Evolutionary conservation across 345 rosid genomes (phyloP).

Genomic region (Salix dunnii): DNA sequence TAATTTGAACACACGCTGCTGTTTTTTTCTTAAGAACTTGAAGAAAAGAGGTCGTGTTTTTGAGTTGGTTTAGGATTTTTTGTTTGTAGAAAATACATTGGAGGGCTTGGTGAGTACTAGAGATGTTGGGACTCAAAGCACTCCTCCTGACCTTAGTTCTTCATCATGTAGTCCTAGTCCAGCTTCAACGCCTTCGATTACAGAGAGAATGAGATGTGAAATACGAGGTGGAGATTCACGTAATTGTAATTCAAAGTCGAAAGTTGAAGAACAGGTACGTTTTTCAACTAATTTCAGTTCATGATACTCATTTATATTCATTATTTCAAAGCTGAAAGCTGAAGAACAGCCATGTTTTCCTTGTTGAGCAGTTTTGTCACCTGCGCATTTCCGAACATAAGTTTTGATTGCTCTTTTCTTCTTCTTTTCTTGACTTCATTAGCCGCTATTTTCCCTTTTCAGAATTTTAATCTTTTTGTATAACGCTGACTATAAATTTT

Average conservation of each 20-base stretch:
- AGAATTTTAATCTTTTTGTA: not conserved
- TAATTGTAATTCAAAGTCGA: slow-evolving; percentile 28
- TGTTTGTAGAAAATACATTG: slow-evolving; percentile 46
- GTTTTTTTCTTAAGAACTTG: not conserved
- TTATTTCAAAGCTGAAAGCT: not conserved
- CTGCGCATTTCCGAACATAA: not conserved
- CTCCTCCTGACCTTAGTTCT: slow-evolving; percentile 47
- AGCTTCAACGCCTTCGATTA: slow-evolving; percentile 68
- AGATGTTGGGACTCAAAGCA: slow-evolving; percentile 91
- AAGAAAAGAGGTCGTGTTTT: too few relatives aligned
- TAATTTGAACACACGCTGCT: not conserved
- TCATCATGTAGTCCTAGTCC: slow-evolving; percentile 58
- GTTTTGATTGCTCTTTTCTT: not conserved
- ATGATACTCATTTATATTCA: not conserved
- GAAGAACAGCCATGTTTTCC: not conserved
- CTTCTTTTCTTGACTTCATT: not conserved
- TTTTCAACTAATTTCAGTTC: not conserved
- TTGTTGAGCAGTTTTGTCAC: not conserved
- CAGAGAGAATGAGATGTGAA: slow-evolving; percentile 48
- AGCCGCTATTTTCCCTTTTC: not conserved
- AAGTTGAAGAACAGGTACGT: slow-evolving; percentile 50
- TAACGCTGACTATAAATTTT: not conserved
- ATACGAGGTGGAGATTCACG: slow-evolving; percentile 51
- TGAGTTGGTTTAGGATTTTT: not conserved
- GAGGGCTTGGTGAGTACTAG: slow-evolving; percentile 45